A percentile compares a stretch with the other conserved stretches of the same genome.
phyloP scores from a whole-genome alignment of 169 alveolate species.

The Eimeria falciformis region DNA sequence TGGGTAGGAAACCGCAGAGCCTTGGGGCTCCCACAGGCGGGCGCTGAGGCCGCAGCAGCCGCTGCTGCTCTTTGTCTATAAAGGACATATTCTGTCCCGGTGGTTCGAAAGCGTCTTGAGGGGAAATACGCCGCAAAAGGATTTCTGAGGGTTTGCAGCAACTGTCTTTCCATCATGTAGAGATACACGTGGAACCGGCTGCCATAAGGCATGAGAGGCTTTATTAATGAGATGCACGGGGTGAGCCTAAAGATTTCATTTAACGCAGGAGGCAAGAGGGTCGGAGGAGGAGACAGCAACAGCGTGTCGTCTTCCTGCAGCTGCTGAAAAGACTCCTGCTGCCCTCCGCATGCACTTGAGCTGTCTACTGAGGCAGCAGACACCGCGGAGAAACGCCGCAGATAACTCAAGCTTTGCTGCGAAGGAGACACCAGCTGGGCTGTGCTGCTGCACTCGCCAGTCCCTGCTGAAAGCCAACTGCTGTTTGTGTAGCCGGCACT shows the following conservation, averaged over 20 bases:
- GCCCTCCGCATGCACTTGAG: too few species aligned
- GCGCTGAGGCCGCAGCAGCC: background rate
- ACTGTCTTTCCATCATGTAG: conserved; percentile 49
- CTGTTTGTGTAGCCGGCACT: conserved; percentile 21
- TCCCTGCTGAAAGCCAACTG: background rate
- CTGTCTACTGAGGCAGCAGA: conserved; percentile 59
- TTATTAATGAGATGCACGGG: conserved; percentile 5
- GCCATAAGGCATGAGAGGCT: conserved; percentile 46
- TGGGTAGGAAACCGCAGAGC: background rate
- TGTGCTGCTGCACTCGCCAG: background rate
- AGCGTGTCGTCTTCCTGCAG: background rate
- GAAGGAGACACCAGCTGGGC: conserved; percentile 21
- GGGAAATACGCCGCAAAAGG: conserved; percentile 72
- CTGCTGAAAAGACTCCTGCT: background rate
- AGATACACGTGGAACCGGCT: conserved; percentile 2
- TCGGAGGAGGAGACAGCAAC: background rate
- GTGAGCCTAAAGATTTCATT: conserved; percentile 36
- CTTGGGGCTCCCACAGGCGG: too few species aligned
- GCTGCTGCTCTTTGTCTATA: background rate
- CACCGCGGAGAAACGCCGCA: conserved; percentile 40
- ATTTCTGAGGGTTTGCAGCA: conserved; percentile 46
- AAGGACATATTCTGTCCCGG: conserved; percentile 17
- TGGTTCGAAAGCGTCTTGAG: conserved; percentile 24
- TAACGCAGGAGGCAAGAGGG: conserved; percentile 46
- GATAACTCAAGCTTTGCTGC: conserved; percentile 21